These are phyloP conservation scores for Tricharina praecox DNA, from an alignment of 495 filamentous ascomycete genomes.

Conservation along the genomic window DNA sequence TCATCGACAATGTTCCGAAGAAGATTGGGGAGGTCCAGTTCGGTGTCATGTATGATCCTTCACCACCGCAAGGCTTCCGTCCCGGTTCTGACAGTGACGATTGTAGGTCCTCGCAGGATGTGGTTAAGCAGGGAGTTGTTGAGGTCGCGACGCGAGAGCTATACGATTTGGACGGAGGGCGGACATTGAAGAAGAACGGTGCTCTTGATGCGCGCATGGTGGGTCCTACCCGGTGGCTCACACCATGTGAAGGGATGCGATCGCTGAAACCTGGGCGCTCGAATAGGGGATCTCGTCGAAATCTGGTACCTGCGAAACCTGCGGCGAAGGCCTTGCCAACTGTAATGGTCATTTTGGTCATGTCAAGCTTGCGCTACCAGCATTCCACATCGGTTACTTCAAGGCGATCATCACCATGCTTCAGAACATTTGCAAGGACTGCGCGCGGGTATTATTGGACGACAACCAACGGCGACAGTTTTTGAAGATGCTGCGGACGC, in stretches of 20 bases:
- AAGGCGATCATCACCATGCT: conserved; percentile 75
- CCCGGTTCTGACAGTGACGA: conserved; percentile 15
- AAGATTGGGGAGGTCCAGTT: conserved; percentile 86
- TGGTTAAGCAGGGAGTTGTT: conserved; percentile 80
- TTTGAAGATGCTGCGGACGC: conserved; percentile 60
- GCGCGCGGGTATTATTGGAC: conserved; percentile 57
- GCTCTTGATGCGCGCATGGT: conserved; percentile 69
- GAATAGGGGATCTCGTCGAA: conserved; percentile 69
- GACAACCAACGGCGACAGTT: conserved; percentile 56
- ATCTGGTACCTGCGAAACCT: conserved; percentile 59
- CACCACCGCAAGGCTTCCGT: conserved; percentile 11
- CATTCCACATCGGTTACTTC: conserved; percentile 90
- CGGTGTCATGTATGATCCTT: conserved; percentile 55
- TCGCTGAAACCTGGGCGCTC: conserved; percentile 13
- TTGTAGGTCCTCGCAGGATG: conserved; percentile 66
- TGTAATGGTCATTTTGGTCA: conserved; percentile 95
- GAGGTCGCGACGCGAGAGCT: conserved; percentile 82
- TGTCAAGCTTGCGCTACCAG: conserved; percentile 71
- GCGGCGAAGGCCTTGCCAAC: conserved; percentile 51
- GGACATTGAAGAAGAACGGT: conserved; percentile 57
- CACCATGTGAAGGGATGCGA: conserved; percentile 9
- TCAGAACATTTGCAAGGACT: conserved; percentile 86
- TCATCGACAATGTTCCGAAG: conserved; percentile 73
- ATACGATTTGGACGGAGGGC: conserved; percentile 63
- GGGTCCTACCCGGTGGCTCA: too few relatives aligned